A percentile compares a stretch with the other conserved stretches of the same genome.
phyloP scores from a whole-genome alignment of 306 rosid genomes.

The Astragalus membranaceus region DNA sequence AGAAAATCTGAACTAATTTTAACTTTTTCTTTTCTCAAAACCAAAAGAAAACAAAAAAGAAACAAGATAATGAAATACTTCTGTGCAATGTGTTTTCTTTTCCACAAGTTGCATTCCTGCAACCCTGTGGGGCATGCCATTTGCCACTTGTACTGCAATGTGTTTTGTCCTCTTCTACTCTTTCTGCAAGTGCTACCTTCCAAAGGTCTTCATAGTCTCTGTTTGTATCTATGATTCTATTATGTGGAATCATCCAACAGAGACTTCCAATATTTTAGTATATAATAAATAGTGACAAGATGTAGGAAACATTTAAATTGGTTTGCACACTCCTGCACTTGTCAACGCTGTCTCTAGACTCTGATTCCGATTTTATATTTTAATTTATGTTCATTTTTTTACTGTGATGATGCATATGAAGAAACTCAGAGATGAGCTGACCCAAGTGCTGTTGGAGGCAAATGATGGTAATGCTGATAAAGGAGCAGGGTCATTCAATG shows the following conservation, averaged over 20 bases:
- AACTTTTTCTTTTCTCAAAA: not conserved
- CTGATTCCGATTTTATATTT: not conserved
- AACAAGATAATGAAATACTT: not conserved
- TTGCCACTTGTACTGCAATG: slow-evolving; percentile 5
- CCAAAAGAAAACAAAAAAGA: not conserved
- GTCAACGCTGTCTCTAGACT: not conserved
- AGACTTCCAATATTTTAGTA: not conserved
- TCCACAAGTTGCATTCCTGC: slow-evolving; percentile 12
- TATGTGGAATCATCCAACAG: not conserved
- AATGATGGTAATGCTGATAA: slow-evolving; percentile 42
- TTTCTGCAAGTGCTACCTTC: slow-evolving; percentile 12
- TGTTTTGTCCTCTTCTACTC: slow-evolving; percentile 25
- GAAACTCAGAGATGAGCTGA: slow-evolving; percentile 82
- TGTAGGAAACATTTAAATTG: not conserved
- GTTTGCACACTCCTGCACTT: not conserved
- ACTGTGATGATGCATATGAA: slow-evolving; percentile 26
- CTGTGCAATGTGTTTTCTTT: not conserved
- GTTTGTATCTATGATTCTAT: not conserved
- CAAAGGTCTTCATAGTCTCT: not conserved
- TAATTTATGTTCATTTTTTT: slow-evolving; percentile 7
- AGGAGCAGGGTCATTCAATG: slow-evolving; percentile 63
- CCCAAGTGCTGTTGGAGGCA: slow-evolving; percentile 60
- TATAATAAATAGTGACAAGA: not conserved
- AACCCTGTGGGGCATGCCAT: slow-evolving; percentile 6
- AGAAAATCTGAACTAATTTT: not conserved